A percentile compares a stretch with the other conserved stretches of the same genome.
These are phyloP conservation scores for Wickerhamiella sorbophila DNA, from an alignment of 805 yeast genomes.

Conservation along the genomic window DNA sequence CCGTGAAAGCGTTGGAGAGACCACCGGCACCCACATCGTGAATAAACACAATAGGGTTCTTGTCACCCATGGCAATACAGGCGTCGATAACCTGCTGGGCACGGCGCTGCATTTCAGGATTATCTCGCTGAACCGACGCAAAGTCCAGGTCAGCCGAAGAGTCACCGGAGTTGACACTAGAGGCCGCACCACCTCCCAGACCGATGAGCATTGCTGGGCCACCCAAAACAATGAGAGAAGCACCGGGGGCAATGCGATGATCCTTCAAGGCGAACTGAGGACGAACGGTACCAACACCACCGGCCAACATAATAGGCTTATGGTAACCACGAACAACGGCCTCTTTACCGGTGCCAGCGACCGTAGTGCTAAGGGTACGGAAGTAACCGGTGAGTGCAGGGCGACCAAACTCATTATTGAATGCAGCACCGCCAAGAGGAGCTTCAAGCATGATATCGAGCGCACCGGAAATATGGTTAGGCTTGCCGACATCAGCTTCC, in stretches of 20 bases:
- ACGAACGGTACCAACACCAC: slow-evolving; percentile 95
- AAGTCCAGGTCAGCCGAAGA: slow-evolving; percentile 93
- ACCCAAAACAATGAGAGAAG: slow-evolving; percentile 84
- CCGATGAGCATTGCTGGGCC: slow-evolving; percentile 98
- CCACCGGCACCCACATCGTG: slow-evolving; percentile 99
- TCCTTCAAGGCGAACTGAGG: slow-evolving; percentile 85
- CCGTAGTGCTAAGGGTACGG: slow-evolving; percentile 80
- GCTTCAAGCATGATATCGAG: slow-evolving; percentile 94
- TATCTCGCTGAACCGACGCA: slow-evolving; percentile 98
- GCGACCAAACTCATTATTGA: slow-evolving; percentile 96
- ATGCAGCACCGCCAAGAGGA: slow-evolving; percentile 95
- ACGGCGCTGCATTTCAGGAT: slow-evolving; percentile 98
- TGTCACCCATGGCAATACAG: slow-evolving; percentile 67
- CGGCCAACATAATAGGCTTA: slow-evolving; percentile 98
- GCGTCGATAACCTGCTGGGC: slow-evolving; percentile 96
- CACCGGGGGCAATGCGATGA: slow-evolving; percentile 78
- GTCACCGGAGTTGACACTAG: slow-evolving; percentile 79
- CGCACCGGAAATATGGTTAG: slow-evolving; percentile 82
- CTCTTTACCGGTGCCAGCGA: slow-evolving; percentile 35
- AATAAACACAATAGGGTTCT: slow-evolving; percentile 77
- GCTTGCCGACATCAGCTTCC: slow-evolving; percentile 86
- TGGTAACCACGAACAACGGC: slow-evolving; percentile 85
- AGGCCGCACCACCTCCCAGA: slow-evolving; percentile 99
- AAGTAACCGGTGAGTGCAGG: slow-evolving; percentile 95
- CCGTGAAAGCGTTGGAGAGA: slow-evolving; percentile 91